Conservation (phyloP, 2,329 filamentous ascomycete genomes). For the Cordyceps farinosa region DNA sequence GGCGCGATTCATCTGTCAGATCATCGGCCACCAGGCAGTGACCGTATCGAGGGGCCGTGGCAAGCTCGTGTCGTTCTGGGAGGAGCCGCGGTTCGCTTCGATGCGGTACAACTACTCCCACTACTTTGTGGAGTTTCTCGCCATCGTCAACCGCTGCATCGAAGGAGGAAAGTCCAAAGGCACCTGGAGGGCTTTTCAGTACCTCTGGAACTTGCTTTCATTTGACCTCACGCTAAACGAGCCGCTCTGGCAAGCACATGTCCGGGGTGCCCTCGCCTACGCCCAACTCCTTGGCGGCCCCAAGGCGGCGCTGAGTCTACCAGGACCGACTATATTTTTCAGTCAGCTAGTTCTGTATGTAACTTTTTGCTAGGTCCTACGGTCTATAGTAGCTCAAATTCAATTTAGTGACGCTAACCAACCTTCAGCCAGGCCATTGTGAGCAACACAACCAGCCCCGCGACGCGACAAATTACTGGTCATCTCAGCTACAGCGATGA, state of each 20-base stretch:
- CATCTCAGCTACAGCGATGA: constrained; percentile 1
- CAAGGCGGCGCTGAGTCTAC: background rate
- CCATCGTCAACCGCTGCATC: background rate
- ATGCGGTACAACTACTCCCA: background rate
- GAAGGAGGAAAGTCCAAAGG: background rate
- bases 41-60: background rate
- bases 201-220: background rate
- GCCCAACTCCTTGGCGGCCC: background rate
- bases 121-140: background rate
- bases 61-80: background rate
- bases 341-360: constrained; percentile 1
- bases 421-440: background rate
- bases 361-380: background rate
- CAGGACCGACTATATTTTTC: background rate
- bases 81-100: background rate
- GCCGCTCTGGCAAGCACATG: background rate
- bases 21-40: background rate
- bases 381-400: background rate
- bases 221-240: background rate
- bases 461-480: background rate
- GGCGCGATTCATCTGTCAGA: constrained; percentile 3
- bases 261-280: background rate
- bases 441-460: background rate
- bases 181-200: background rate
- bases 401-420: background rate